These are phyloP conservation scores for Choanephora cucurbitarum DNA, from an alignment of 371 early-diverging fungal species.

Conservation along the genomic window DNA sequence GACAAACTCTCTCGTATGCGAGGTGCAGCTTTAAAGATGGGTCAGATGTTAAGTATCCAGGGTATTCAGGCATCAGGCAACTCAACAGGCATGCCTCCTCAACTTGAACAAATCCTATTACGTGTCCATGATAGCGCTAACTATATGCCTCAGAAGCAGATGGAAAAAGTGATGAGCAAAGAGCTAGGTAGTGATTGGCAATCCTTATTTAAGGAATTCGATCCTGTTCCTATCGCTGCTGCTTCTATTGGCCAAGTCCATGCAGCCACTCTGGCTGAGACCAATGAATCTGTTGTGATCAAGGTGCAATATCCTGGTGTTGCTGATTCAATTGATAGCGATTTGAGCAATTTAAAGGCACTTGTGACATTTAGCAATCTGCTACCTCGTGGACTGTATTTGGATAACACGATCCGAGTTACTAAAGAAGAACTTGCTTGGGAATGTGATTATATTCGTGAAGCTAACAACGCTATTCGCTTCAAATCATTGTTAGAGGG, in stretches of 20 bases:
- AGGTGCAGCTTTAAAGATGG: constrained; percentile 96
- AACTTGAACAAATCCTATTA: constrained; percentile 80
- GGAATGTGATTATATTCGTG: constrained; percentile 94
- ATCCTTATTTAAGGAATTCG: constrained; percentile 67
- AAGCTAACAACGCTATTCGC: constrained; percentile 75
- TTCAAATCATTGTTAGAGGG: constrained; percentile 67
- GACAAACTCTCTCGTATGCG: constrained; percentile 90
- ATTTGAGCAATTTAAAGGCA: constrained; percentile 82
- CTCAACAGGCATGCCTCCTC: constrained; percentile 66
- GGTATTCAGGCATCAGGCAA: constrained; percentile 54
- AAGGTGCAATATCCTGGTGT: constrained; percentile 98
- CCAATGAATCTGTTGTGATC: constrained; percentile 74
- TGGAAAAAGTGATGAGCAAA: constrained; percentile 72
- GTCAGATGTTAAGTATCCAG: constrained; percentile 97
- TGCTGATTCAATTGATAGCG: constrained; percentile 84
- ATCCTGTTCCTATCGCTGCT: constrained; percentile 85
- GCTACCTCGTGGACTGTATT: constrained; percentile 90
- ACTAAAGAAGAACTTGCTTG: constrained; percentile 89
- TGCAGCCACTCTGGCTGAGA: constrained; percentile 58
- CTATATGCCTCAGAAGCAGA: constrained; percentile 90
- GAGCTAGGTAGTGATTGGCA: constrained; percentile 85
- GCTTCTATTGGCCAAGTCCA: constrained; percentile 98
- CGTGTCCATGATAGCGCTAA: constrained; percentile 94
- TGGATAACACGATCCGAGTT: constrained; percentile 94
- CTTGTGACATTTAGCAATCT: constrained; percentile 80